phyloP scores from a whole-genome alignment of 345 rosid genomes.

The Lepidium didymum region DNA sequence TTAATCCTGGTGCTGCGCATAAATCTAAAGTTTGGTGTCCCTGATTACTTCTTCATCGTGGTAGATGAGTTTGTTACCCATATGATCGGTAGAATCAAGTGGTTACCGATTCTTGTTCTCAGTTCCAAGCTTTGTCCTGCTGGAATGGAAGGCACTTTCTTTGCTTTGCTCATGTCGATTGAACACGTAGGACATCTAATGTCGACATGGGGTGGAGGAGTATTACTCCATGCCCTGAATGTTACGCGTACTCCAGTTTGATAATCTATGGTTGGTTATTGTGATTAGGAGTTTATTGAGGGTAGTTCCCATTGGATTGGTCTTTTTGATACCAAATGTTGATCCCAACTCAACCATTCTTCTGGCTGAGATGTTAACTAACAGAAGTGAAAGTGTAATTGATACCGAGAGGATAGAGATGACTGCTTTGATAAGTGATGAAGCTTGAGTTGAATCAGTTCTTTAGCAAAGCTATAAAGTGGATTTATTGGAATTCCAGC shows the following conservation, averaged over 20 bases:
- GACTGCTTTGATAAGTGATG: conserved; percentile 34
- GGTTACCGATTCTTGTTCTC: conserved; percentile 72
- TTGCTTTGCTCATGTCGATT: conserved; percentile 69
- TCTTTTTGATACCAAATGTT: conserved; percentile 52
- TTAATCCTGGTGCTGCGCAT: conserved; percentile 52
- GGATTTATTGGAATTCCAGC: too few relatives aligned
- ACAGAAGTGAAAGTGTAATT: conserved; percentile 24
- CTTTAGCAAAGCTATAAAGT: background rate
- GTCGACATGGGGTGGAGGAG: conserved; percentile 62
- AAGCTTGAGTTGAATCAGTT: conserved; percentile 11
- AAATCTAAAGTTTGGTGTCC: conserved; percentile 55
- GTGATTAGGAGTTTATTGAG: conserved; percentile 55
- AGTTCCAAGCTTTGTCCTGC: conserved; percentile 72
- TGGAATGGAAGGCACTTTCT: conserved; percentile 76
- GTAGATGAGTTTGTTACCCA: conserved; percentile 46
- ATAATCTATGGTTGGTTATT: conserved; percentile 63
- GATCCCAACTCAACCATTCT: conserved; percentile 46
- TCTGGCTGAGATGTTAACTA: conserved; percentile 42
- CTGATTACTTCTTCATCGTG: conserved; percentile 61
- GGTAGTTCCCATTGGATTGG: conserved; percentile 42
- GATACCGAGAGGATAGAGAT: conserved; percentile 43
- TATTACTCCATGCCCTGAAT: conserved; percentile 42
- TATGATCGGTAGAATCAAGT: conserved; percentile 54
- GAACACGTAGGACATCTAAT: conserved; percentile 51
- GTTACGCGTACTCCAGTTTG: conserved; percentile 57